These are phyloP conservation scores for Pyrenophora teres DNA, from an alignment of 2,329 filamentous ascomycete species.

Conservation along the genomic window DNA sequence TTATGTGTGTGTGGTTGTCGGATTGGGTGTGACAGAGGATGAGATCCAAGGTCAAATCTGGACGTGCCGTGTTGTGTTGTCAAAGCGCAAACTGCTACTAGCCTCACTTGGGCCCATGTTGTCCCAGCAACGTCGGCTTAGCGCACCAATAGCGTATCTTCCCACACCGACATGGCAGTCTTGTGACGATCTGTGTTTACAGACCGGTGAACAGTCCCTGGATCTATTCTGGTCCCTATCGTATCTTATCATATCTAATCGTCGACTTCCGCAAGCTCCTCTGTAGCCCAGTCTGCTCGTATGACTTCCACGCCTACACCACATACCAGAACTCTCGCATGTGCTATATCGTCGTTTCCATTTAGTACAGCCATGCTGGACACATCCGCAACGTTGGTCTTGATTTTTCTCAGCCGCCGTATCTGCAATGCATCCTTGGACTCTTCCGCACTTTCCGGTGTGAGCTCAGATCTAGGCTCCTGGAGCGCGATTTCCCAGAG, in stretches of 20 bases:
- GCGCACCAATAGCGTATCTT: not conserved
- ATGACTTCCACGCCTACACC: slow-evolving; percentile 45
- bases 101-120: slow-evolving; percentile 15
- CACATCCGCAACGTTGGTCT: slow-evolving; percentile 61
- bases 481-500: slow-evolving; percentile 49
- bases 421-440: slow-evolving; percentile 33
- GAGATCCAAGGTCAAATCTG: slow-evolving; percentile 10
- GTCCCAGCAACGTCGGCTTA: slow-evolving; percentile 18
- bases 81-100: slow-evolving; percentile 24
- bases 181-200: not conserved
- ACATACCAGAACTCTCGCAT: slow-evolving; percentile 34
- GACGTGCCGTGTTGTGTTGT: slow-evolving; percentile 32
- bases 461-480: not conserved
- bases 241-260: not conserved
- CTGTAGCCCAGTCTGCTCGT: slow-evolving; percentile 16
- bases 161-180: not conserved
- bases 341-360: not conserved
- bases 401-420: slow-evolving; percentile 37
- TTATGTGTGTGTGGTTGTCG: slow-evolving; percentile 10
- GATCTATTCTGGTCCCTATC: not conserved
- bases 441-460: too few species aligned
- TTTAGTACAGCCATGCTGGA: slow-evolving; percentile 55
- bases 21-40: slow-evolving; percentile 15
- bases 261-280: not conserved
- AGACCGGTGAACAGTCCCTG: too few species aligned